These are phyloP conservation scores for Pugionium dolabratum DNA, from an alignment of 345 rosid genomes.

Conservation along the genomic window DNA sequence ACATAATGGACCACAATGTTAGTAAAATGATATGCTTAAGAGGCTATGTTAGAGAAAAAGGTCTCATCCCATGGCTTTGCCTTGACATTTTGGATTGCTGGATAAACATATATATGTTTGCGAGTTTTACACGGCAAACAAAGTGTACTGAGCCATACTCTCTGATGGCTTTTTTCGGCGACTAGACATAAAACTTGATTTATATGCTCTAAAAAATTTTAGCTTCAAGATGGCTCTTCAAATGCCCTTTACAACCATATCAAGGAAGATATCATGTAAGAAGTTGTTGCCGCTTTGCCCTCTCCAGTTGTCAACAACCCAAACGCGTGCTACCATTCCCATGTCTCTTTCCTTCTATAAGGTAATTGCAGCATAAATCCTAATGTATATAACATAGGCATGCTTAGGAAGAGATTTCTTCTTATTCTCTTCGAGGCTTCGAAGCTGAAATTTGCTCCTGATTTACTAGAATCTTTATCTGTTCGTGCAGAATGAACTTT, in stretches of 20 bases:
- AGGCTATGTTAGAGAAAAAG: constrained; percentile 17
- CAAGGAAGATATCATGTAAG: constrained; percentile 62
- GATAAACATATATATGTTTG: constrained; percentile 3
- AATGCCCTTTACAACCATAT: constrained; percentile 80
- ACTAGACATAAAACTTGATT: constrained; percentile 21
- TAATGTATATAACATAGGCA: constrained; percentile 2
- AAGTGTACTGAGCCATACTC: constrained; percentile 10
- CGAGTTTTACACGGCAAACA: constrained; percentile 7
- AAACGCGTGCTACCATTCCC: constrained; percentile 48
- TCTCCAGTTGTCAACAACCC: constrained; percentile 49
- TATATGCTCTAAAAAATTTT: constrained; percentile 28
- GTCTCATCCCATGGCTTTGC: not conserved
- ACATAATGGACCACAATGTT: not conserved
- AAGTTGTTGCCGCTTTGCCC: constrained; percentile 67
- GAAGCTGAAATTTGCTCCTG: constrained; percentile 28
- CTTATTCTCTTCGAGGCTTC: not conserved
- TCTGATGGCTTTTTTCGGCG: constrained; percentile 4
- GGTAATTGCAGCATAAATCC: constrained; percentile 44
- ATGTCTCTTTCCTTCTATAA: constrained; percentile 75
- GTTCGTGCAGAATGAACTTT: constrained; percentile 46
- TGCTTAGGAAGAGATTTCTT: constrained; percentile 23
- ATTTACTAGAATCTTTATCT: constrained; percentile 6
- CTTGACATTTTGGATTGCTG: not conserved
- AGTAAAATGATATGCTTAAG: not conserved
- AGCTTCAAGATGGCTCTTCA: constrained; percentile 84